Base-by-base conservation (phyloP, 2,329 filamentous ascomycete species). In the Claviceps sp. region DNA sequence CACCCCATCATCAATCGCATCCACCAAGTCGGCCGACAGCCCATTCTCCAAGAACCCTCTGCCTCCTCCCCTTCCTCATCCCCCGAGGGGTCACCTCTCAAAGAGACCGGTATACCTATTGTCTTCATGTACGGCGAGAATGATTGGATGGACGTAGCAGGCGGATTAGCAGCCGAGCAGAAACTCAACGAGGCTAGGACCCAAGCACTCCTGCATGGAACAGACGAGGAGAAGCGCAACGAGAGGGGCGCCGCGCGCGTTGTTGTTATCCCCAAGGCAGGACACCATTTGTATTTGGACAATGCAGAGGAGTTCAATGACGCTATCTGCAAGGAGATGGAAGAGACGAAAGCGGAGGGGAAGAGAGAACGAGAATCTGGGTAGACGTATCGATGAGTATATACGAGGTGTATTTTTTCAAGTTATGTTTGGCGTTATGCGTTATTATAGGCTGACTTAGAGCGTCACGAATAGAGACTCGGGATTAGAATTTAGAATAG, bases 101-200 rank as follows among this genome's bases (percentile, higher is more conserved):
- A 64, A 52, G 78, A 81, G 60, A 85, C 77, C 0, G 89, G 90
- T 1, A 74, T 89, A 48, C 91, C 93, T 0, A 74, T 97, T 37
- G 78, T 97, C 8, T 80, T 98, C 64, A 90, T 97, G 86, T 98
- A 98, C 64, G 93, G 93, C 56, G 90, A 97, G 61, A 84, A 93
- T 62, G 93, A 98, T 72, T 98, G 93, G 93, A 98, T 98, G 93
- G 93, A 98, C 59, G 83, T 93, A 8, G 81, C 82, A 0, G 93
- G 90, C 30, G 93, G 93, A 0, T 80, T 83, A 47, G 89, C 86
- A 0, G 83, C 90, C 0, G 80, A 86, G 62, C 80, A 90, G 68
- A 89, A 85, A 65, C 77, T 97, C 13, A 83, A 87, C 55, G 75
- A 83, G 53, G 81, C 84, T 56, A 79, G 78, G 57, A 68, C 70